Percentiles rank a stretch among this genome's conserved stretches.
Conservation (phyloP, 2,329 filamentous ascomycete species). For the Byssothecium circinans region DNA sequence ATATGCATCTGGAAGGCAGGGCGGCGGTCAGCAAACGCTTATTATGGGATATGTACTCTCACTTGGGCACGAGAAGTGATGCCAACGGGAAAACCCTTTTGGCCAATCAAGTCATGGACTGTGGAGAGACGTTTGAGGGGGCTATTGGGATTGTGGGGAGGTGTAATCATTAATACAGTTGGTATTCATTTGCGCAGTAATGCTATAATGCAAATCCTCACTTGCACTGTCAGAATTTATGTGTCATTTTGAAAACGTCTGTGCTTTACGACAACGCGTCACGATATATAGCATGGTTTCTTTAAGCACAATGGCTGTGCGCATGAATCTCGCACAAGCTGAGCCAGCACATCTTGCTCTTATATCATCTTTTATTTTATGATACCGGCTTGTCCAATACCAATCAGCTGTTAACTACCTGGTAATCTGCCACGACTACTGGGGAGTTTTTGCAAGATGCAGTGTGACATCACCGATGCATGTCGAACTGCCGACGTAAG, state of each 20-base stretch:
- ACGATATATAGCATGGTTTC: not conserved
- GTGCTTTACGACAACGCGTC: no score
- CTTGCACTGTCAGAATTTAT: no score
- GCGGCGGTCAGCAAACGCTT: slow-evolving; percentile 10
- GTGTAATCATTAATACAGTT: not conserved
- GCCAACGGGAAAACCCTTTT: slow-evolving; percentile 1
- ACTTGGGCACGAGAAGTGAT: slow-evolving; percentile 16
- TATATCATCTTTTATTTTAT: not conserved
- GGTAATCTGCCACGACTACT: no score
- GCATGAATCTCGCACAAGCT: slow-evolving; percentile 3
- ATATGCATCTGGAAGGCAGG: slow-evolving; percentile 22
- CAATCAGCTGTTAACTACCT: no score
- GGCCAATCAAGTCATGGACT: slow-evolving; percentile 6
- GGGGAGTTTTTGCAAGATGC: no score
- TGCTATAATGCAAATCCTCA: not conserved
- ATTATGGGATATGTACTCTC: slow-evolving; percentile 26
- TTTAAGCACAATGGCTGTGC: slow-evolving; percentile 9
- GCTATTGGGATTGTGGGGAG: not conserved
- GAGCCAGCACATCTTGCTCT: not conserved
- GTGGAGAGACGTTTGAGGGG: not conserved
- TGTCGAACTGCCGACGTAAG: no score
- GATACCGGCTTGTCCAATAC: not conserved
- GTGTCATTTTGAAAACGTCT: no score
- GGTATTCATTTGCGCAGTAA: not conserved
- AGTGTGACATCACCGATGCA: no score